These are phyloP conservation scores for Berberis vulgaris DNA, from an alignment of 164 flowering plant species.

Conservation along the genomic window DNA sequence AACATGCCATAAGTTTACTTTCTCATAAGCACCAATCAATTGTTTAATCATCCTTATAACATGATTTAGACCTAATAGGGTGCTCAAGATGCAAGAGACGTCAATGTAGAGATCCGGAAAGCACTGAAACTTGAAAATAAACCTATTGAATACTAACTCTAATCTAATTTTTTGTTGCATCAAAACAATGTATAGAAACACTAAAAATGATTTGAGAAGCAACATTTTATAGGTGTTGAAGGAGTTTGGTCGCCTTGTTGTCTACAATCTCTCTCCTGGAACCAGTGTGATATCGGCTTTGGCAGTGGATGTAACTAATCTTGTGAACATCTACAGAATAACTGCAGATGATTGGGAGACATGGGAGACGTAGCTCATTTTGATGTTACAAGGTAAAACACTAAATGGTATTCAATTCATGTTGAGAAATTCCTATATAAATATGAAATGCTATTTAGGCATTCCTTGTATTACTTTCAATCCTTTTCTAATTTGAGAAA, in stretches of 20 bases:
- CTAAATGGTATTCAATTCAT: neutral
- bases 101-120: no score
- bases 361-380: conserved; percentile 86
- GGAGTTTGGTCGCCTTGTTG: conserved; percentile 48
- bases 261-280: conserved; percentile 89
- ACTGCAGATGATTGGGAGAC: conserved; percentile 95
- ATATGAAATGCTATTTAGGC: neutral
- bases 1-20: no score
- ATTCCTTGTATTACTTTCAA: neutral
- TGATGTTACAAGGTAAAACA: conserved; percentile 54
- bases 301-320: conserved; percentile 49
- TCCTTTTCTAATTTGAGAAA: neutral
- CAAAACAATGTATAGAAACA: no score
- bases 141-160: no score
- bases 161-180: no score
- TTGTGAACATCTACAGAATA: conserved; percentile 84
- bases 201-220: no score
- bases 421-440: neutral
- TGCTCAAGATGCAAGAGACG: no score
- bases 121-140: no score
- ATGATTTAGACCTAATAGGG: no score
- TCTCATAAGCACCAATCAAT: no score
- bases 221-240: conserved; percentile 58
- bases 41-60: no score
- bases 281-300: conserved; percentile 69